Evolutionary conservation across 306 rosid genomes (phyloP).

Genomic region (Ziziphus jujuba): DNA sequence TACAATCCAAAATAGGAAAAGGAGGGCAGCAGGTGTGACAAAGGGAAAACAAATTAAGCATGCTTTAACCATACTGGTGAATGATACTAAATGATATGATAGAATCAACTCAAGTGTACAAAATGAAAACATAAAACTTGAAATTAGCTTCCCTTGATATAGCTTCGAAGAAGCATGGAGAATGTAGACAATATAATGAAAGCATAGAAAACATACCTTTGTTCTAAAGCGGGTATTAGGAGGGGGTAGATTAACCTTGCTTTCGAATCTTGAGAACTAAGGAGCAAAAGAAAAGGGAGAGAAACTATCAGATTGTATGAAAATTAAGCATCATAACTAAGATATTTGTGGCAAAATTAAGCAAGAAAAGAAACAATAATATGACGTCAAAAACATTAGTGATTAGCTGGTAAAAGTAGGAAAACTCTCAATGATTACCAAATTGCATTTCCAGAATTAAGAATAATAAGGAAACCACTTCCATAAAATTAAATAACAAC

Average conservation of each 20-base stretch:
- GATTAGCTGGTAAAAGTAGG: no score
- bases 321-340: neutral
- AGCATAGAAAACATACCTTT: conserved; percentile 52
- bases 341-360: neutral
- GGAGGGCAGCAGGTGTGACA: no score
- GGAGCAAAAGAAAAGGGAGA: neutral
- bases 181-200: neutral
- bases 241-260: conserved; percentile 79
- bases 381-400: no score
- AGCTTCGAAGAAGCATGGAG: neutral
- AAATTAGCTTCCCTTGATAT: no score
- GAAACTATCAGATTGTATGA: neutral
- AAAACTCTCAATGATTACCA: neutral
- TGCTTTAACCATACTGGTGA: no score
- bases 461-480: neutral
- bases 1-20: no score
- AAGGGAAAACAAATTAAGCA: no score
- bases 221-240: conserved; percentile 91
- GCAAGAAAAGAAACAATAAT: no score
- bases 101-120: no score
- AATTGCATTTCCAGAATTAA: neutral
- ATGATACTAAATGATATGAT: no score
- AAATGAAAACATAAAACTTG: no score
- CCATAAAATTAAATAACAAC: neutral
- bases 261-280: conserved; percentile 98